A percentile compares a stretch with the other conserved stretches of the same genome.
phyloP scores from a whole-genome alignment of 768 basidiomycete species.

The Sarcomyxa edulis region DNA sequence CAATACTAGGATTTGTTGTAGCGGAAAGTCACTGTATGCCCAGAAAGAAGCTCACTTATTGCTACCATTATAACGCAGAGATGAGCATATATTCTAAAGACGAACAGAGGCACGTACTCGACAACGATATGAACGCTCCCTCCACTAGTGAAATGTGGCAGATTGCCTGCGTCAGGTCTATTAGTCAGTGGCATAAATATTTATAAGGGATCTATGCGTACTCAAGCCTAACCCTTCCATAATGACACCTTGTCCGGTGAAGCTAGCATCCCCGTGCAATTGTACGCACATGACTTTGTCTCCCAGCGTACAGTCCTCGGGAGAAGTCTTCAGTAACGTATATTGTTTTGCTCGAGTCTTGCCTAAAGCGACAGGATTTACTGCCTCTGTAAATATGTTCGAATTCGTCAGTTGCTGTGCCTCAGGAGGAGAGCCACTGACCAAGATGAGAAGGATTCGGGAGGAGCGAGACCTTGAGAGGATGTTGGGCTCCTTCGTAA shows the following conservation, averaged over 20 bases:
- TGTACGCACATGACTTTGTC: slow-evolving; percentile 85
- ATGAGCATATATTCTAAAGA: not conserved
- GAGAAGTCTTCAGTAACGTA: slow-evolving; percentile 63
- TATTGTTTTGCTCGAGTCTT: slow-evolving; percentile 91
- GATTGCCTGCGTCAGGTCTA: slow-evolving; percentile 45
- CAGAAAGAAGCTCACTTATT: slow-evolving; percentile 3
- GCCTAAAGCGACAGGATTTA: slow-evolving; percentile 83
- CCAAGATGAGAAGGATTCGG: slow-evolving; percentile 80
- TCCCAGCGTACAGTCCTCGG: slow-evolving; percentile 48
- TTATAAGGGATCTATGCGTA: slow-evolving; percentile 23
- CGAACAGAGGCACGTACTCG: slow-evolving; percentile 49
- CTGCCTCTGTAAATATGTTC: slow-evolving; percentile 52
- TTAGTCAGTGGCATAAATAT: not conserved
- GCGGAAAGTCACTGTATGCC: slow-evolving; percentile 1
- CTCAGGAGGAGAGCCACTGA: slow-evolving; percentile 21
- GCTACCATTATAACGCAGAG: not conserved
- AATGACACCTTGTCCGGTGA: slow-evolving; percentile 85
- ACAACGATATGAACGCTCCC: slow-evolving; percentile 90
- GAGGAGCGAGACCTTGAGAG: slow-evolving; percentile 69
- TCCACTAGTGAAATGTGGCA: slow-evolving; percentile 89
- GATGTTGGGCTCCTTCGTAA: slow-evolving; percentile 43
- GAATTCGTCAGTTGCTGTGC: not conserved
- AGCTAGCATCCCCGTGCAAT: slow-evolving; percentile 89
- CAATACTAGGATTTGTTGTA: slow-evolving; percentile 63
- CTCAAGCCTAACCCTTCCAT: slow-evolving; percentile 87